A percentile compares a stretch with the other conserved stretches of the same genome.
These are phyloP conservation scores for Phytophthora crassamura DNA, from an alignment of 352 stramenopile genomes.

Conservation along the genomic window DNA sequence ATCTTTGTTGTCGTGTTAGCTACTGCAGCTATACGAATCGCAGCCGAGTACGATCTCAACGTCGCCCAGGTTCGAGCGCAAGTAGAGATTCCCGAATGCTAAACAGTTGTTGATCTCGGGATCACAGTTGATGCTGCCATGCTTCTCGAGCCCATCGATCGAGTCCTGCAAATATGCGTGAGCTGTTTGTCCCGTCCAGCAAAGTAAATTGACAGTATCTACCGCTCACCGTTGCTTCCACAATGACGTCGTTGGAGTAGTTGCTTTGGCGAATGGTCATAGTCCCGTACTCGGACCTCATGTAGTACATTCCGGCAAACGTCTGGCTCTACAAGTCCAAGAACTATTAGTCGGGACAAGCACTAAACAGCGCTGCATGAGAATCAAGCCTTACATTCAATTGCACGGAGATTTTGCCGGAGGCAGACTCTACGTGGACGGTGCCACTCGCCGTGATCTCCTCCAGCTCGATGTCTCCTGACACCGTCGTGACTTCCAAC, in stretches of 20 bases:
- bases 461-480: slow-evolving; percentile 60
- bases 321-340: slow-evolving; percentile 43
- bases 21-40: slow-evolving; percentile 62
- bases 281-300: slow-evolving; percentile 65
- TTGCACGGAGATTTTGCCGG: slow-evolving; percentile 66
- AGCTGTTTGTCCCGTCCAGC: background rate
- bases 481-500: slow-evolving; percentile 65
- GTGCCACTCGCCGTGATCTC: slow-evolving; percentile 58
- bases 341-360: background rate
- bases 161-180: slow-evolving; percentile 12
- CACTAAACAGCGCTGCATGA: background rate
- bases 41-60: slow-evolving; percentile 78
- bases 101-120: slow-evolving; percentile 55
- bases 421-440: slow-evolving; percentile 74
- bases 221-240: slow-evolving; percentile 35
- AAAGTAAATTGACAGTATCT: background rate
- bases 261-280: slow-evolving; percentile 67
- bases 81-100: slow-evolving; percentile 68
- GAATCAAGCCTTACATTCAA: slow-evolving; percentile 38
- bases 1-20: slow-evolving; percentile 18
- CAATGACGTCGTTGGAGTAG: slow-evolving; percentile 58
- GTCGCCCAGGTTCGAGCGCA: slow-evolving; percentile 65
- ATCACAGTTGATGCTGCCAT: slow-evolving; percentile 78
- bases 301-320: slow-evolving; percentile 71
- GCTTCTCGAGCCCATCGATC: slow-evolving; percentile 42